phyloP scores from a whole-genome alignment of 192 early-diverging fungal species.

The Gamsiella multidivaricata region DNA sequence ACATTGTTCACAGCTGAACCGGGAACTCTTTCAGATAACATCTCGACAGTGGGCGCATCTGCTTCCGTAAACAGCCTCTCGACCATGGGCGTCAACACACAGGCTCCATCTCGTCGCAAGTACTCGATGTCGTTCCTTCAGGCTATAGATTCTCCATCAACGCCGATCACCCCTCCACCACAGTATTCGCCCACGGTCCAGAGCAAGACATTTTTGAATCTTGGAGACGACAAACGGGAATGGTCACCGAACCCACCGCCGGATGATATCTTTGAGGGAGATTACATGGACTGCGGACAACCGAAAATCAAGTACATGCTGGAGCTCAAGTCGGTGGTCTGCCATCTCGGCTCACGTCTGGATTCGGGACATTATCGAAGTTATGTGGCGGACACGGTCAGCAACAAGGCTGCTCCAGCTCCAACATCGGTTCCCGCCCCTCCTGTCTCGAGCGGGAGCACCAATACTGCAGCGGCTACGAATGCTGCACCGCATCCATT shows the following conservation, averaged over 20 bases:
- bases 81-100: conserved; percentile 27
- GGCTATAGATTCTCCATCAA: conserved; percentile 27
- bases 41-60: conserved; percentile 18
- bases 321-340: conserved; percentile 65
- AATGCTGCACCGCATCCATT: conserved; percentile 11
- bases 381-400: conserved; percentile 51
- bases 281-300: conserved; percentile 39
- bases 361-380: conserved; percentile 67
- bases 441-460: too few relatives aligned
- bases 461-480: too few relatives aligned
- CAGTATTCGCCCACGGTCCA: conserved; percentile 29
- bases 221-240: conserved; percentile 22
- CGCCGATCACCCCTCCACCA: conserved; percentile 37
- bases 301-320: conserved; percentile 62
- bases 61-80: conserved; percentile 21
- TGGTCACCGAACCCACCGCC: conserved; percentile 18
- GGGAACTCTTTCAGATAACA: background rate
- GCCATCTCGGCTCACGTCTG: conserved; percentile 62
- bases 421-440: too few relatives aligned
- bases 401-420: background rate
- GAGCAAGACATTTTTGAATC: conserved; percentile 5
- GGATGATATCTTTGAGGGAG: background rate
- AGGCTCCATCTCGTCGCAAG: conserved; percentile 19
- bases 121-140: conserved; percentile 41
- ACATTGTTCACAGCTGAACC: background rate